Evolutionary conservation across 1,284 basidiomycete genomes (phyloP).

Genomic region (Puccinia coronata): DNA sequence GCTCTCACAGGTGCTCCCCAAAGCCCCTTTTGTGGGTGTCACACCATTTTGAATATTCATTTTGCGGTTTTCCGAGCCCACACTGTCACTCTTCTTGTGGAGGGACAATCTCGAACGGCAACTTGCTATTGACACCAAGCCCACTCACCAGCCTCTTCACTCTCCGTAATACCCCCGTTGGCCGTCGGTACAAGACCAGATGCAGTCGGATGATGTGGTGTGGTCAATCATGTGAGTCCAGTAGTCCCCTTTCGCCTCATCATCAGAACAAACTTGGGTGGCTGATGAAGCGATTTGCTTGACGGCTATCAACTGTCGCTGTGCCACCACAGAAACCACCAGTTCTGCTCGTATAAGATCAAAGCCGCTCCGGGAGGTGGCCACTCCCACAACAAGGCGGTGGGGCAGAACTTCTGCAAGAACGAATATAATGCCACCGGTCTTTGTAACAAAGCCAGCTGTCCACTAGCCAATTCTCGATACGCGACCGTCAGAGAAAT

Average conservation of each 20-base stretch:
- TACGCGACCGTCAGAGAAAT: conserved; percentile 97
- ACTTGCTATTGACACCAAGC: too few species aligned
- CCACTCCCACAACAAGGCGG: conserved; percentile 66
- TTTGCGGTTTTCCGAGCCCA: too few species aligned
- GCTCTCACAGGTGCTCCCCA: too few species aligned
- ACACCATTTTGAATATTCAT: too few species aligned
- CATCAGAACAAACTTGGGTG: neutral
- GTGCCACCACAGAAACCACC: conserved; percentile 64
- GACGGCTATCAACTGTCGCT: neutral
- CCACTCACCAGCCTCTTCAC: too few species aligned
- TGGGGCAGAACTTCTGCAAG: conserved; percentile 94
- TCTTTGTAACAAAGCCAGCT: conserved; percentile 93
- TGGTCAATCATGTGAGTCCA: conserved; percentile 75
- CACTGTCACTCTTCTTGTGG: too few species aligned
- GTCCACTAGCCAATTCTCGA: conserved; percentile 91
- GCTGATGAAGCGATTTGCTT: neutral
- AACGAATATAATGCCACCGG: conserved; percentile 99
- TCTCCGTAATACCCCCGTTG: too few species aligned
- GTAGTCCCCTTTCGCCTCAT: neutral
- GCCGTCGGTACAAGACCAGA: neutral
- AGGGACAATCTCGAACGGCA: too few species aligned
- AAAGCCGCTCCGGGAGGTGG: conserved; percentile 27
- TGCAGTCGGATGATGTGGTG: conserved; percentile 75
- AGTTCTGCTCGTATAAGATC: conserved; percentile 96
- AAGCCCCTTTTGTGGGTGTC: too few species aligned